Base-by-base conservation (phyloP, 169 alveolate species). In the Babesia sp. region DNA sequence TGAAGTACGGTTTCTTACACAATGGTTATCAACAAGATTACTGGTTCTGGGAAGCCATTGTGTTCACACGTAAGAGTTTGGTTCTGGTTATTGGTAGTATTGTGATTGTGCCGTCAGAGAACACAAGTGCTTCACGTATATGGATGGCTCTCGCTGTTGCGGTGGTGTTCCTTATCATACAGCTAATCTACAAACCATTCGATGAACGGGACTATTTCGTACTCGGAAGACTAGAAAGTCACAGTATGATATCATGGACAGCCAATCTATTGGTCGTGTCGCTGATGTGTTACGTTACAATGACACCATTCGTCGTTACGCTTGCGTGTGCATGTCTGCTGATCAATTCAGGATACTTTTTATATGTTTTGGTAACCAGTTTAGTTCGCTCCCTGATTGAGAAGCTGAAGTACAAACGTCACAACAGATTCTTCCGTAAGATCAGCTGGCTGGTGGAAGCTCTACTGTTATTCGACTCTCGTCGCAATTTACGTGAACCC, bases 21-120 rank as follows among this genome's bases (percentile, higher is more conserved):
- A 91, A 90, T 64, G 95, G 95, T 22, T 91, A 71, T 86, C 87
- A 85, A 50, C 81, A 82, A 57, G 86, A 73, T 44, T 91, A 69
- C 84, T 91, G 95, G 95, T 91, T 70, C 86, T 91, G 95, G 95
- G 95, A 91, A 68, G 79, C 91, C 16, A 75, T 90, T 44, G 94
- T 90, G 54, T 91, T 90, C 85, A 82, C 90, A n/a, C 68, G 95
- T 26, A 91, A 91, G 57, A 73, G 89, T 60, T 54, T 90, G 31
- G 93, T 91, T 28, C 81, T 91, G 33, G 84, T 91, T 39, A 87
- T 91, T 63, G 88, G 93, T 57, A 73, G 90, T 56, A 84, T 90
- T 53, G 87, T 84, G 56, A 44, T 90, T 46, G 85, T 82, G 34
- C 86, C 87, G 50, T 69, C 91, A 24, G 72, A 74, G 36, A 81